Conservation (phyloP, 441 rosid genomes). For the Melastoma candidum region DNA sequence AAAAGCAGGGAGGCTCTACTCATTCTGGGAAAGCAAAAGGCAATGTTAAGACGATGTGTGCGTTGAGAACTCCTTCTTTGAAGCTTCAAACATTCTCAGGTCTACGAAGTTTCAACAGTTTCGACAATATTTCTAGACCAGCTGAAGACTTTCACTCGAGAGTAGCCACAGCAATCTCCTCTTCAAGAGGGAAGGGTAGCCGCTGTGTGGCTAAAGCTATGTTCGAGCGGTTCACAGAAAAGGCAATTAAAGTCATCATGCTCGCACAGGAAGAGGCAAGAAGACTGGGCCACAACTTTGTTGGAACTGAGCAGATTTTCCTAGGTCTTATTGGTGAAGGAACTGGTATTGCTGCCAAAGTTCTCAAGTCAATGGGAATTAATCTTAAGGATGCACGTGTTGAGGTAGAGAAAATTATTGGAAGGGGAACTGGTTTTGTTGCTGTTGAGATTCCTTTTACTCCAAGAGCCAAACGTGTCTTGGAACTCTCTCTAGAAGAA, state of each 20-base stretch:
- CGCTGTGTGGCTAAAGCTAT: conserved; percentile 59
- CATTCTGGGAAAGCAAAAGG: conserved; percentile 36
- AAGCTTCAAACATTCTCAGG: conserved; percentile 50
- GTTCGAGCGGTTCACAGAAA: conserved; percentile 96
- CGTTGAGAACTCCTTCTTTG: conserved; percentile 29
- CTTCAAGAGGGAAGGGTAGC: conserved; percentile 34
- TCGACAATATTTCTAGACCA: conserved; percentile 31
- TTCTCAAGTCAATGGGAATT: conserved; percentile 96
- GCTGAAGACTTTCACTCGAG: conserved; percentile 35
- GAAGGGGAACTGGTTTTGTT: conserved; percentile 95
- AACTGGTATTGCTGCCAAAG: conserved; percentile 97
- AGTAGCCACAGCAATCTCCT: conserved; percentile 30
- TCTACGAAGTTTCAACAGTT: conserved; percentile 43
- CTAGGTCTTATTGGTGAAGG: conserved; percentile 97
- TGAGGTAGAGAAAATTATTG: conserved; percentile 94
- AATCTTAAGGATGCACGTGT: conserved; percentile 94
- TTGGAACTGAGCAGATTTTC: conserved; percentile 93
- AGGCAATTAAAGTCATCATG: conserved; percentile 98
- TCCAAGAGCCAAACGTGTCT: conserved; percentile 93
- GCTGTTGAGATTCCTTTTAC: conserved; percentile 98
- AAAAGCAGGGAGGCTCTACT: conserved; percentile 30
- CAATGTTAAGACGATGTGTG: conserved; percentile 39
- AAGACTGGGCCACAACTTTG: conserved; percentile 96
- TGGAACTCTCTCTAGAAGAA: conserved; percentile 90
- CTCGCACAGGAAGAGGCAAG: conserved; percentile 98